Percentiles rank a stretch among this genome's conserved stretches.
These are phyloP conservation scores for Phylloporus sp. DNA, from an alignment of 768 basidiomycete species.

Conservation along the genomic window DNA sequence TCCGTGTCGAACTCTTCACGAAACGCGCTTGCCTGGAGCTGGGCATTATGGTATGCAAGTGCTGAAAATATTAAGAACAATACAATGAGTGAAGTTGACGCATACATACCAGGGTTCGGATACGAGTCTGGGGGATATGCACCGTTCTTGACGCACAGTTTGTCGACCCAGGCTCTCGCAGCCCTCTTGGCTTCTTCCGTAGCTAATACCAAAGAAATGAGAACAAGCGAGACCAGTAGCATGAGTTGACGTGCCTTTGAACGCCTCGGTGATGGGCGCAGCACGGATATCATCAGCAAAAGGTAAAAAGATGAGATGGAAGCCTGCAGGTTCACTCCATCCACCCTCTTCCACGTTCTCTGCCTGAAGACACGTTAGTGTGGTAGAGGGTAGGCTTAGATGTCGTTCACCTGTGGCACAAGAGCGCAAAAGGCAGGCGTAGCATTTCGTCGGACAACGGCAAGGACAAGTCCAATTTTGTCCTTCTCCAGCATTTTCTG, in stretches of 20 bases:
- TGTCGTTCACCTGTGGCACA: conserved; percentile 67
- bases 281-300: conserved; percentile 91
- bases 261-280: conserved; percentile 62
- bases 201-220: conserved; percentile 40
- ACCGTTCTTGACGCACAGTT: conserved; percentile 72
- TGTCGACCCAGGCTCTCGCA: conserved; percentile 71
- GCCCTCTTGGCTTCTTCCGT: conserved; percentile 60
- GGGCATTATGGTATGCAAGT: conserved; percentile 82
- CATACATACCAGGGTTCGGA: conserved; percentile 78
- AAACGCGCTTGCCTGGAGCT: conserved; percentile 90
- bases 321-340: conserved; percentile 81
- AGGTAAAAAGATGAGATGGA: conserved; percentile 90
- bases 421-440: conserved; percentile 79
- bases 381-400: not conserved
- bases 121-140: conserved; percentile 85
- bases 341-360: conserved; percentile 68
- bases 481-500: conserved; percentile 76
- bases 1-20: conserved; percentile 80
- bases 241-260: conserved; percentile 46
- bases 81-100: not conserved
- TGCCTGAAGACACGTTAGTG: conserved; percentile 38
- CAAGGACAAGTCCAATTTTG: conserved; percentile 75
- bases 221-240: not conserved
- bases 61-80: conserved; percentile 23
- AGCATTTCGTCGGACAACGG: conserved; percentile 63